Evolutionary conservation across 2,329 filamentous ascomycete species (phyloP), one percentile per base, ranked within the genome.

Genomic region (Aspergillus felis): DNA sequence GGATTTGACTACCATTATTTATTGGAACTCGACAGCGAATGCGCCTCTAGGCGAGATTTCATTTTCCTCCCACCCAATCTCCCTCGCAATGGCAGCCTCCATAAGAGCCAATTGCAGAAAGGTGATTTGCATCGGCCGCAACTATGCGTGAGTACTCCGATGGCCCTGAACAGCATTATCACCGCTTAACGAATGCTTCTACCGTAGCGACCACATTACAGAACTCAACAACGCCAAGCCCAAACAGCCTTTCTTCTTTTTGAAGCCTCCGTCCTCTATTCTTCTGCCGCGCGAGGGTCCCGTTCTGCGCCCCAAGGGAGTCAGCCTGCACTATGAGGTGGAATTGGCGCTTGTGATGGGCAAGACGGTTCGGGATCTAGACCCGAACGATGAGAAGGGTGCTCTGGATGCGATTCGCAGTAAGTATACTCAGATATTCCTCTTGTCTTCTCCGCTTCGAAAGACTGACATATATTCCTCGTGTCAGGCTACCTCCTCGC

Each of bases 231-330:
- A 88, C 76, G 82, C 83, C 59, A 86, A 87, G 64, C 94, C 94
- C 52, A 95, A 94, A 75, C 92, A 97, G 77, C 94, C 94, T 27
- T 97, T 99, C 80, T 99, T 97, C 87, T 99, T 99, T 83, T 85
- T 97, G 66, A 99, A 99, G 82, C 94, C 94, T 1, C 79, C 92
- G 0, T 91, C 89, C 44, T 90, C 92, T 3, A 90, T 99, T 66
- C 84, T 97, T 3, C 82, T 89, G 24, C 91, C 91, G 0, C 84
- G 85, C 28, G 84, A 86, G 56, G 92, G 92, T 0, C 88, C 92
- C 3, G 86, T 96, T 50, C 82, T 96, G 65, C 85, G 89, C 48
- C 94, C 94, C 47, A 84, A 82, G 67, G 93, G 93, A 62, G 88
- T 95, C 44, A 88, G 87, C 66, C 81, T 97, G 70, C 93, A 97